These are phyloP conservation scores for Aquilaria yunnanensis DNA, from an alignment of 345 rosid genomes.

Conservation along the genomic window DNA sequence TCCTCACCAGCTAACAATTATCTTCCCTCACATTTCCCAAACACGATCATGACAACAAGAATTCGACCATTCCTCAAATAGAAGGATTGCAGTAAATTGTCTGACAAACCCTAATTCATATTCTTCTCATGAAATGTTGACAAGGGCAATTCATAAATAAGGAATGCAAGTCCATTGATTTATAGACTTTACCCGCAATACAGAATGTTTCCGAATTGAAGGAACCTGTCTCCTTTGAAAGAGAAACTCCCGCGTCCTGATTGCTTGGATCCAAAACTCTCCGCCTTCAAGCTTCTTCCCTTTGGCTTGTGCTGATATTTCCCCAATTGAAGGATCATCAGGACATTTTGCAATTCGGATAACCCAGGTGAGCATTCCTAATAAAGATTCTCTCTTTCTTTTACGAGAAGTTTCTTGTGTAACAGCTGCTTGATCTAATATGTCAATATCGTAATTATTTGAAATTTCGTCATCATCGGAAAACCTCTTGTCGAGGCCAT, in stretches of 20 bases:
- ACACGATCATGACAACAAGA: too few species aligned
- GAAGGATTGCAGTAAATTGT: too few species aligned
- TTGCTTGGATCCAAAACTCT: conserved; percentile 38
- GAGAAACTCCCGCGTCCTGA: conserved; percentile 43
- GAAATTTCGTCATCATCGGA: conserved; percentile 21
- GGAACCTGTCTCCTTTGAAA: conserved; percentile 22
- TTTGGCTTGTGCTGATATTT: conserved; percentile 32
- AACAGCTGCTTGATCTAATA: conserved; percentile 3
- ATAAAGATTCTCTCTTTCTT: conserved; percentile 38
- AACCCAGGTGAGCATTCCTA: conserved; percentile 59
- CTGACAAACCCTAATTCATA: too few species aligned
- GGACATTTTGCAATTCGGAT: conserved; percentile 44
- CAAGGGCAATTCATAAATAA: too few species aligned
- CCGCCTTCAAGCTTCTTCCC: conserved; percentile 33
- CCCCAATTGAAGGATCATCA: conserved; percentile 36
- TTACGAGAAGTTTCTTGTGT: conserved; percentile 24
- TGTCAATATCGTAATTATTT: conserved; percentile 13
- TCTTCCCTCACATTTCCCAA: too few species aligned
- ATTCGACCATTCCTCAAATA: too few species aligned
- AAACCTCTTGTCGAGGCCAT: conserved; percentile 11
- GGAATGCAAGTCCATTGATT: too few species aligned
- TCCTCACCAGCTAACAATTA: too few species aligned
- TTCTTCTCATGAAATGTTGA: too few species aligned
- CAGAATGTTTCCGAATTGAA: conserved; percentile 9
- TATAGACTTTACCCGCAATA: conserved; percentile 20